These are phyloP conservation scores for Euptelea pleiosperma DNA, from an alignment of 164 flowering plant species.

Conservation along the genomic window DNA sequence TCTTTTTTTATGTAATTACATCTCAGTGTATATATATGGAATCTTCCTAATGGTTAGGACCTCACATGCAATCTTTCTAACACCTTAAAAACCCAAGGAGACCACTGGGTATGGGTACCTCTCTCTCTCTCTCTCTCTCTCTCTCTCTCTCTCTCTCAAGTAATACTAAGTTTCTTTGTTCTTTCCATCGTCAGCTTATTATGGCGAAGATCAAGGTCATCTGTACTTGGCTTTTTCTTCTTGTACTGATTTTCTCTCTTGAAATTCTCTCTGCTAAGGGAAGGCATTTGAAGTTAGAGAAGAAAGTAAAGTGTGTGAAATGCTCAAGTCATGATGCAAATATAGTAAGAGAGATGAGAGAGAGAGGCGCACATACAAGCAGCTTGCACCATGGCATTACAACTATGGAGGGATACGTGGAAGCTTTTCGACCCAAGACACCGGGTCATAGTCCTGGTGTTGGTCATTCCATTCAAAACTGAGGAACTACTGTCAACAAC, in stretches of 20 bases:
- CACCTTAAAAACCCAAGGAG: conserved; percentile 12
- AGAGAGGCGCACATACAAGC: too few species aligned
- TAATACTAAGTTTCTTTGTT: too few species aligned
- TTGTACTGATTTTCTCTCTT: conserved; percentile 19
- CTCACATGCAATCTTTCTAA: background rate
- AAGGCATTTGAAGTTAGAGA: conserved; percentile 24
- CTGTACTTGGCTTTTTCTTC: conserved; percentile 15
- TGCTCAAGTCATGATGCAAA: background rate
- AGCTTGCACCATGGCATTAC: background rate
- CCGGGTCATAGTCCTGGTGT: conserved; percentile 14
- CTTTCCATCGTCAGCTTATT: background rate
- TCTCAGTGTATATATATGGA: too few species aligned
- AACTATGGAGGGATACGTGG: conserved; percentile 6
- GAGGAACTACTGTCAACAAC: too few species aligned
- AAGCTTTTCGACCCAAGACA: conserved; percentile 10
- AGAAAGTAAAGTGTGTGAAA: background rate
- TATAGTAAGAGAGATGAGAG: too few species aligned
- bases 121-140: background rate
- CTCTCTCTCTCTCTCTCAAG: conserved; percentile 2
- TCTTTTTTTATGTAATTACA: too few species aligned
- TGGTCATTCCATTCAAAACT: conserved; percentile 6
- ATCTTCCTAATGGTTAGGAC: conserved; percentile 11
- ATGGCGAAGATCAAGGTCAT: conserved; percentile 13
- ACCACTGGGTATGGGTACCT: background rate
- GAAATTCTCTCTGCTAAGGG: conserved; percentile 22